Conservation (phyloP, 257 asterid genomes). For the Nicotiana undulata region DNA sequence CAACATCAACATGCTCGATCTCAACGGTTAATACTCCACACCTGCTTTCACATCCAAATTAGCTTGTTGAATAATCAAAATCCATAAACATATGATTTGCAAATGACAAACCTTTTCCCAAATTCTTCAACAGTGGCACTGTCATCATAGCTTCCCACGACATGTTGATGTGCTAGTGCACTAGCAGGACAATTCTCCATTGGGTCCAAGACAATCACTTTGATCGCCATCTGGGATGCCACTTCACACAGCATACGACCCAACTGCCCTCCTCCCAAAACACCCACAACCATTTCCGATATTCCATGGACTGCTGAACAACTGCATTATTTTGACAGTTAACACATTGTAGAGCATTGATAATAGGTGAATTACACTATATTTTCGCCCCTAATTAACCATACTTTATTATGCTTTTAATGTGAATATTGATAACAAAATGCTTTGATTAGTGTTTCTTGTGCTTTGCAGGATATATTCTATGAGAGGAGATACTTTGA, state of each 20-base stretch:
- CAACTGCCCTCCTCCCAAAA: constrained; percentile 94
- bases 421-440: no score
- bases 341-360: background rate
- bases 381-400: no score
- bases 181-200: constrained; percentile 86
- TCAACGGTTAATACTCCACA: constrained; percentile 88
- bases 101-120: constrained; percentile 51
- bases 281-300: constrained; percentile 75
- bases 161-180: constrained; percentile 54
- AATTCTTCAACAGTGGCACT: constrained; percentile 77
- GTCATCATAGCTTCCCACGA: constrained; percentile 82
- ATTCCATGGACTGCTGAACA: constrained; percentile 44
- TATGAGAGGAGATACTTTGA: no score
- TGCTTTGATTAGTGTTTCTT: no score
- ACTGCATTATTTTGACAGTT: background rate
- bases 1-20: constrained; percentile 91
- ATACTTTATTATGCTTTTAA: no score
- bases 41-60: constrained; percentile 30
- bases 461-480: no score
- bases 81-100: background rate
- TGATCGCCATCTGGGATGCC: constrained; percentile 74
- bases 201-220: constrained; percentile 75
- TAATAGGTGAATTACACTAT: no score
- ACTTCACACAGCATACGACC: constrained; percentile 97
- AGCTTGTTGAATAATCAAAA: background rate